phyloP scores from a whole-genome alignment of 75 land plant genomes.

The Cupressus sempervirens region DNA sequence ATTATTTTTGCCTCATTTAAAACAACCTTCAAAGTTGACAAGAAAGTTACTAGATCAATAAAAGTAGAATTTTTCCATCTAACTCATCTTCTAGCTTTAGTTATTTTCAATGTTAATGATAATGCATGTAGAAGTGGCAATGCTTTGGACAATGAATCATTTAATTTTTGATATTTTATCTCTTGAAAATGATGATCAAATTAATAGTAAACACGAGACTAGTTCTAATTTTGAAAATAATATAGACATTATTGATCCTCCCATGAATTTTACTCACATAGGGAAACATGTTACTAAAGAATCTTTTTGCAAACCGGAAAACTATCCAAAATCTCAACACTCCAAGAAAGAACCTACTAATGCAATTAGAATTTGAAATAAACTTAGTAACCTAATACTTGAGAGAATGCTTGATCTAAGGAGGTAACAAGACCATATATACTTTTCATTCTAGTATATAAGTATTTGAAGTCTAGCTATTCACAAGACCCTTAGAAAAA shows the following conservation, averaged over 20 bases:
- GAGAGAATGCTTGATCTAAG: too few species aligned
- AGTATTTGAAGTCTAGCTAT: too few species aligned
- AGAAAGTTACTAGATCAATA: constrained; percentile 78
- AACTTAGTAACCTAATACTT: constrained; percentile 53
- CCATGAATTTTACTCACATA: neutral
- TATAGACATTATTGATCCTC: neutral
- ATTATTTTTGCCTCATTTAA: constrained; percentile 69
- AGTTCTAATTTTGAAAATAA: constrained; percentile 16
- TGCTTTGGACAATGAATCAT: neutral
- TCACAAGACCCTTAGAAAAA: too few species aligned
- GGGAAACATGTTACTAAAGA: neutral
- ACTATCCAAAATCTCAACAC: neutral
- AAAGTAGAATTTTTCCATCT: constrained; percentile 58
- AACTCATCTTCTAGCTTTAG: constrained; percentile 25
- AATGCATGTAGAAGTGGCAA: constrained; percentile 15
- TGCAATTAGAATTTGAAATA: neutral
- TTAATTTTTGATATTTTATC: neutral
- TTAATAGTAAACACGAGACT: constrained; percentile 26
- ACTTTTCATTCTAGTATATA: too few species aligned
- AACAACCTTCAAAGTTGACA: constrained; percentile 85
- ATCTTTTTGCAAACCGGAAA: neutral
- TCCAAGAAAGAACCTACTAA: neutral
- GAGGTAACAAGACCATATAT: too few species aligned
- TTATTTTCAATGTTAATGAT: constrained; percentile 36
- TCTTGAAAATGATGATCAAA: constrained; percentile 9